These are phyloP conservation scores for Pyrrhoderma lamaoense DNA, from an alignment of 1,284 basidiomycete species.

Conservation along the genomic window DNA sequence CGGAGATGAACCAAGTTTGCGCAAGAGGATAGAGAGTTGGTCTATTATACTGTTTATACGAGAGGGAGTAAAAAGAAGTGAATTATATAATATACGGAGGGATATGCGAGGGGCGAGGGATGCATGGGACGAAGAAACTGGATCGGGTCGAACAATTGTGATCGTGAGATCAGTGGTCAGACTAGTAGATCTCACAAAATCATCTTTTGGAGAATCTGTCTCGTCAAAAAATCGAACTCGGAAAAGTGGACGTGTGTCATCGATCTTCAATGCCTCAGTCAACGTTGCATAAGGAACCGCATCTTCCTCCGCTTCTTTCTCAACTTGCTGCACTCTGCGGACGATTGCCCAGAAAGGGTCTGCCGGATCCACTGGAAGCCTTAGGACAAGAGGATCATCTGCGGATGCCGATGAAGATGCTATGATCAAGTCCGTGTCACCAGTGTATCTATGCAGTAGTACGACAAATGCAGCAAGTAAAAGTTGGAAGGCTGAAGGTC, in stretches of 20 bases:
- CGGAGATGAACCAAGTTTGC: slow-evolving; percentile 62
- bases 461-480: slow-evolving; percentile 89
- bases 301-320: slow-evolving; percentile 81
- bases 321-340: slow-evolving; percentile 77
- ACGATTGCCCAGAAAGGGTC: slow-evolving; percentile 93
- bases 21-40: slow-evolving; percentile 79
- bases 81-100: slow-evolving; percentile 90
- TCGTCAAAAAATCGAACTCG: slow-evolving; percentile 96
- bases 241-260: slow-evolving; percentile 66
- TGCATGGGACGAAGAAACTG: slow-evolving; percentile 50
- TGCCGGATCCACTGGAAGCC: slow-evolving; percentile 77
- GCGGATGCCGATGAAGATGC: slow-evolving; percentile 82
- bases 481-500: slow-evolving; percentile 86
- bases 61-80: slow-evolving; percentile 80
- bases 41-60: slow-evolving; percentile 79
- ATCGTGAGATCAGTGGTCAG: slow-evolving; percentile 90
- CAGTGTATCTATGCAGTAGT: slow-evolving; percentile 91
- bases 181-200: slow-evolving; percentile 73
- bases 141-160: slow-evolving; percentile 59
- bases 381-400: slow-evolving; percentile 77
- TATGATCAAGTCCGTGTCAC: slow-evolving; percentile 91
- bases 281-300: slow-evolving; percentile 79
- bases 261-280: slow-evolving; percentile 65
- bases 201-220: slow-evolving; percentile 66
- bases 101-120: slow-evolving; percentile 75